Evolutionary conservation across 495 filamentous ascomycete genomes (phyloP).

Genomic region (Talaromyces borbonicus): DNA sequence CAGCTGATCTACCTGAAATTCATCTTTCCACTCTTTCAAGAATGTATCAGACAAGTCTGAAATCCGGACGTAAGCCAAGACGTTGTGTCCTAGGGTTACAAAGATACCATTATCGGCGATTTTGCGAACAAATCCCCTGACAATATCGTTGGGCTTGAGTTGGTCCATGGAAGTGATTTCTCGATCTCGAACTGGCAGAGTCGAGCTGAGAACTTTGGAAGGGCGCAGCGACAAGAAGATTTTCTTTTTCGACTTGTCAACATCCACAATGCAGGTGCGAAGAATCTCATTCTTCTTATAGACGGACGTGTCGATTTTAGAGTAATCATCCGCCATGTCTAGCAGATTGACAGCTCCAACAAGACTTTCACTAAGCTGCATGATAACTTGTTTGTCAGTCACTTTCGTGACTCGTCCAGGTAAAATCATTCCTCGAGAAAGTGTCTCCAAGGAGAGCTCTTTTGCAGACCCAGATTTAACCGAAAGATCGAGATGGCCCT

Average conservation of each 20-base stretch:
- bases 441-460: conserved; percentile 24
- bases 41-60: conserved; percentile 83
- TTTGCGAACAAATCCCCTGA: conserved; percentile 83
- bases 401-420: conserved; percentile 77
- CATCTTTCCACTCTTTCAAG: conserved; percentile 92
- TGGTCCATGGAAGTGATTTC: conserved; percentile 61
- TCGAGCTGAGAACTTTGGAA: conserved; percentile 80
- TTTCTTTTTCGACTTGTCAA: conserved; percentile 77
- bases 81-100: conserved; percentile 62
- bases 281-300: conserved; percentile 77
- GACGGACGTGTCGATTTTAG: conserved; percentile 54
- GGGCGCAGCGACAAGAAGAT: conserved; percentile 73
- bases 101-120: conserved; percentile 82
- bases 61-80: conserved; percentile 75
- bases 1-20: conserved; percentile 75
- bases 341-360: conserved; percentile 65
- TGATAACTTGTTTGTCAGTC: conserved; percentile 69
- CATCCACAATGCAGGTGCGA: conserved; percentile 66
- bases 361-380: conserved; percentile 71
- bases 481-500: conserved; percentile 71
- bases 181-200: conserved; percentile 68
- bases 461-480: conserved; percentile 47
- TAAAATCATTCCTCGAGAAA: conserved; percentile 67
- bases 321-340: conserved; percentile 80
- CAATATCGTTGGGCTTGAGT: conserved; percentile 65